Conservation (phyloP, 2,329 filamentous ascomycete genomes). For the Magnaporthales sp. region DNA sequence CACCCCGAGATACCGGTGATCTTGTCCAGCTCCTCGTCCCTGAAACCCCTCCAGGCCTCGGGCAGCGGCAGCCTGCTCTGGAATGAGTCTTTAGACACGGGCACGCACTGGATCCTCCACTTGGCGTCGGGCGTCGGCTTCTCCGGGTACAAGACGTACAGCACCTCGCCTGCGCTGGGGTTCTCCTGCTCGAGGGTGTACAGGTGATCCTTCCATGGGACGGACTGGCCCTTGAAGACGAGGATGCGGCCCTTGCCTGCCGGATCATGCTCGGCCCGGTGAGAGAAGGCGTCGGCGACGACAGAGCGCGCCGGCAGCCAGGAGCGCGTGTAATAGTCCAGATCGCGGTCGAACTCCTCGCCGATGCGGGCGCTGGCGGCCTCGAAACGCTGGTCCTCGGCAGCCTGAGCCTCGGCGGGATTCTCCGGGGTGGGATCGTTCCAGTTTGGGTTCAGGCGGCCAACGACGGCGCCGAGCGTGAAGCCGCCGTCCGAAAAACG, state of each 20-base stretch:
- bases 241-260: slow-evolving; percentile 72
- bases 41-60: slow-evolving; percentile 82
- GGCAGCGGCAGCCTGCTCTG: slow-evolving; percentile 86
- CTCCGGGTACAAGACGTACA: slow-evolving; percentile 91
- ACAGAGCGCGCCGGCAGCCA: slow-evolving; percentile 85
- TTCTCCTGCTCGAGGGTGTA: slow-evolving; percentile 70
- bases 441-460: slow-evolving; percentile 70
- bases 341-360: slow-evolving; percentile 69
- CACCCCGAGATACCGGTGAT: slow-evolving; percentile 62
- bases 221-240: slow-evolving; percentile 66
- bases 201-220: slow-evolving; percentile 95
- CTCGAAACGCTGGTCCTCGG: slow-evolving; percentile 75
- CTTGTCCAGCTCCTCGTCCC: slow-evolving; percentile 75
- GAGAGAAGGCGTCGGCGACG: slow-evolving; percentile 67
- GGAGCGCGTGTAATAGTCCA: slow-evolving; percentile 63
- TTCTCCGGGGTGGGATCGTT: slow-evolving; percentile 55
- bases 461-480: slow-evolving; percentile 75
- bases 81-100: slow-evolving; percentile 76
- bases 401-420: slow-evolving; percentile 52
- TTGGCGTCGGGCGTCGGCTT: slow-evolving; percentile 65
- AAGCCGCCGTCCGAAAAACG: slow-evolving; percentile 78
- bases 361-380: slow-evolving; percentile 77
- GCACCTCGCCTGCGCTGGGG: slow-evolving; percentile 32
- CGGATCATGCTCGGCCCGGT: slow-evolving; percentile 46
- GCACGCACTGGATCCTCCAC: slow-evolving; percentile 93